A percentile compares a stretch with the other conserved stretches of the same genome.
Evolutionary conservation across 202 grass and related monocot genomes (phyloP).

Genomic region (Carex sylvatica): DNA sequence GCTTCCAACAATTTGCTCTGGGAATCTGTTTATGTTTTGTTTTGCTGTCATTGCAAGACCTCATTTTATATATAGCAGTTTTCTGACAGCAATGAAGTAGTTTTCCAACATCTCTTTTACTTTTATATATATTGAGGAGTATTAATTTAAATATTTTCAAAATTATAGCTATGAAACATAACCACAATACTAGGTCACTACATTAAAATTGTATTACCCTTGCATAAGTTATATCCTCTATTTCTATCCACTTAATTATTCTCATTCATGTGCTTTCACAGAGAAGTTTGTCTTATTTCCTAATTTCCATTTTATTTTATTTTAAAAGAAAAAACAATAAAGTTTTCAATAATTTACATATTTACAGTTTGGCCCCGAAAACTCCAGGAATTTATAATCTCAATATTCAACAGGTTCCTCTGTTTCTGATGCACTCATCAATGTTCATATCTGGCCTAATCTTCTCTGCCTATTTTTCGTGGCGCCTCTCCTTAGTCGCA

Average conservation of each 20-base stretch:
- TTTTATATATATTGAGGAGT: not conserved
- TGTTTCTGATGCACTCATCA: slow-evolving; percentile 92
- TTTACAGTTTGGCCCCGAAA: not conserved
- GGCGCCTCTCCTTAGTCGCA: slow-evolving; percentile 89
- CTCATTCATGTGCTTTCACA: not conserved
- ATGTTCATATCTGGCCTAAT: slow-evolving; percentile 77
- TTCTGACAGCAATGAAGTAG: not conserved
- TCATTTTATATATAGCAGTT: not conserved
- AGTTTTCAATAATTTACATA: not conserved
- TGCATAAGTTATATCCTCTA: not conserved
- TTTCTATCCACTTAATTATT: not conserved
- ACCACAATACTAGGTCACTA: not conserved
- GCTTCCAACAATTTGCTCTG: not conserved
- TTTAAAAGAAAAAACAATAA: not conserved
- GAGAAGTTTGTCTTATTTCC: not conserved
- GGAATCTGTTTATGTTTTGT: slow-evolving; percentile 3
- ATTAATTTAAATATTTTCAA: not conserved
- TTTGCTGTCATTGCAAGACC: not conserved
- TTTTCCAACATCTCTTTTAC: not conserved
- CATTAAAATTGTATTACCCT: not conserved
- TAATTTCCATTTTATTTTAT: not conserved
- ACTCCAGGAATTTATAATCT: not conserved
- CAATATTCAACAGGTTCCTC: slow-evolving; percentile 65
- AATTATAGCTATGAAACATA: not conserved
- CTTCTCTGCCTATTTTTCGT: slow-evolving; percentile 92